Evolutionary conservation across 345 rosid genomes (phyloP).

Genomic region (Salix viminalis): DNA sequence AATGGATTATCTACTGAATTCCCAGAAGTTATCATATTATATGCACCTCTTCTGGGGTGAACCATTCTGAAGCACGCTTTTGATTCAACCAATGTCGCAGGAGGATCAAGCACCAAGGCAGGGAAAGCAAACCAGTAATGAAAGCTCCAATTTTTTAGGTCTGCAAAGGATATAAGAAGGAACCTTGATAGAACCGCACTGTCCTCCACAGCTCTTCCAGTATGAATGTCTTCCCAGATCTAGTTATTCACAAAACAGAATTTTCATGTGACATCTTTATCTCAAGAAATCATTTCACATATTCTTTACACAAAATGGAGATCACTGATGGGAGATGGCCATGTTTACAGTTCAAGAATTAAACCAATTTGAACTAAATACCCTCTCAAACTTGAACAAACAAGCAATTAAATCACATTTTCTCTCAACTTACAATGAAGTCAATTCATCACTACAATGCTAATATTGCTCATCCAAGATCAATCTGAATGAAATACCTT

Average conservation of each 20-base stretch:
- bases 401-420: background rate
- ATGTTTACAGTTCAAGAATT: background rate
- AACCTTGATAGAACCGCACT: conserved; percentile 59
- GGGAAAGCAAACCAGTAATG: conserved; percentile 91
- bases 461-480: background rate
- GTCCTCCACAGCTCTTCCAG: conserved; percentile 73
- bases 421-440: background rate
- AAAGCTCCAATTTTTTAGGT: conserved; percentile 86
- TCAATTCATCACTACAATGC: background rate
- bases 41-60: conserved; percentile 61
- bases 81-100: conserved; percentile 60
- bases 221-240: conserved; percentile 91
- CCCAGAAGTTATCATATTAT: conserved; percentile 9
- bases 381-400: background rate
- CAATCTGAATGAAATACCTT: conserved; percentile 43
- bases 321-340: background rate
- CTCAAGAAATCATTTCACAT: background rate
- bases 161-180: conserved; percentile 81
- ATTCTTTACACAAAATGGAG: background rate
- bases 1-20: background rate
- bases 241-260: conserved; percentile 23
- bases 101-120: conserved; percentile 79
- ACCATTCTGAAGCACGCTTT: conserved; percentile 71
- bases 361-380: background rate
- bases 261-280: background rate